Evolutionary conservation across 2,329 filamentous ascomycete genomes (phyloP), one percentile per base, ranked within the genome.

Genomic region (Fusarium sp.): DNA sequence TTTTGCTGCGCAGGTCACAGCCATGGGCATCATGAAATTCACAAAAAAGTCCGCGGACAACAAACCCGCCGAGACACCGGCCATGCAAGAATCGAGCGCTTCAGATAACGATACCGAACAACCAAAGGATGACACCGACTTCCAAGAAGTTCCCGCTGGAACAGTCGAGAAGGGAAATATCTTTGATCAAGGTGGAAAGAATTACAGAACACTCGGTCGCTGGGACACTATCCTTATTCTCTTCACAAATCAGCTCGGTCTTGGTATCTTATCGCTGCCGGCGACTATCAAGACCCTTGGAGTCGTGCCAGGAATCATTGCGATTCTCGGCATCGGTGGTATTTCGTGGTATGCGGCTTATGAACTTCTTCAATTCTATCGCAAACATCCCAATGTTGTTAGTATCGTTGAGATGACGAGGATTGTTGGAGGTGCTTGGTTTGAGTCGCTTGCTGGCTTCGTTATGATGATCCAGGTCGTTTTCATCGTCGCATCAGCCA

Each of bases 341-440:
- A 79, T 91, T 3, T 91, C 92, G 73, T 92, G 90, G 10, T 92
- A 78, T 29, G 68, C 75, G 4, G 75, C 90, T 8, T 69, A 77
- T n/a, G 67, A 68, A n/a, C 63, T 76, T 15, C 89, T 89, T 86
- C 85, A 89, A 73, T 92, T 91, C 77, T 92, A 89, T 75, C 79
- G 91, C 63, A 85, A 87, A 56, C 87, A 92, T 71, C 90, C 90
- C 2, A 87, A 91, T 77, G 85, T 91, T 57, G 87, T 89, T 66
- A 90, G 91, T 76, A 88, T 92, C 18, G 91, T 89, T 73, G 90
- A 92, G 71, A 88, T 92, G 86, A 84, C 85, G 84, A 73, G 84
- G 83, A 69, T 86, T 80, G 69, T 86, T 80, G 80, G 74, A 13
- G 73, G 73, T 1, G 6, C 56, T 1, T 65, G 57, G 43, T 63